phyloP scores from a whole-genome alignment of 306 rosid genomes.

The Urtica urens region DNA sequence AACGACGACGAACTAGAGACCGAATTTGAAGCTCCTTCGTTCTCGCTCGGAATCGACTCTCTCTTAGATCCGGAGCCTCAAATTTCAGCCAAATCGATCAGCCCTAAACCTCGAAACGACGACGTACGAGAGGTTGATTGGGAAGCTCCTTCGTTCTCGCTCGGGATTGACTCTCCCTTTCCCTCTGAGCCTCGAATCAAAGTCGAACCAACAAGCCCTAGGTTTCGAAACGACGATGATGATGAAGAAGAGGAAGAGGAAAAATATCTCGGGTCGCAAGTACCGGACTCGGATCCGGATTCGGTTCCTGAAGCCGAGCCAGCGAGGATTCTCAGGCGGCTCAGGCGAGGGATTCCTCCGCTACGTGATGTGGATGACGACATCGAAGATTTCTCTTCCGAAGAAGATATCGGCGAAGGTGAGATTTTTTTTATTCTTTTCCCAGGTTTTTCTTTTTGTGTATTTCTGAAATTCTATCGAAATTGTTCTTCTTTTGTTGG shows the following conservation, averaged over 20 bases:
- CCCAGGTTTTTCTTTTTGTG: no score
- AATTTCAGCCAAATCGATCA: constrained; percentile 5
- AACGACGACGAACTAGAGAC: constrained; percentile 34
- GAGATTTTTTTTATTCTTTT: background rate
- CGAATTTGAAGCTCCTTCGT: constrained; percentile 50
- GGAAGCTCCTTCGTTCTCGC: constrained; percentile 69
- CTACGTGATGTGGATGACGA: constrained; percentile 29
- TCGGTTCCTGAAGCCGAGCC: constrained; percentile 22
- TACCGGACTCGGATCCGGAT: constrained; percentile 30
- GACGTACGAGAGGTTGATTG: constrained; percentile 37
- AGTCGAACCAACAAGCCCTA: constrained; percentile 1
- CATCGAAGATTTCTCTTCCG: constrained; percentile 69
- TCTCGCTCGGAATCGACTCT: constrained; percentile 65
- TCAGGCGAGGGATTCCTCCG: constrained; percentile 44
- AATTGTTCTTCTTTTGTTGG: no score
- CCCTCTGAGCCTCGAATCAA: constrained; percentile 29
- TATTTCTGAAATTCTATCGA: no score
- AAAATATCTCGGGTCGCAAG: constrained; percentile 11
- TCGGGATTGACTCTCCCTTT: constrained; percentile 44
- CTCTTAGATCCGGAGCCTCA: constrained; percentile 33
- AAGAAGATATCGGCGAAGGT: constrained; percentile 37
- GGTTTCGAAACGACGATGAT: background rate
- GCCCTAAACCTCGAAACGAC: background rate
- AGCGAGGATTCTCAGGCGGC: constrained; percentile 42
- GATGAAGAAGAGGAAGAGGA: no score